Percentiles rank a stretch among this genome's conserved stretches.
phyloP scores from a whole-genome alignment of 1,284 basidiomycete species.

The Abortiporus biennis region DNA sequence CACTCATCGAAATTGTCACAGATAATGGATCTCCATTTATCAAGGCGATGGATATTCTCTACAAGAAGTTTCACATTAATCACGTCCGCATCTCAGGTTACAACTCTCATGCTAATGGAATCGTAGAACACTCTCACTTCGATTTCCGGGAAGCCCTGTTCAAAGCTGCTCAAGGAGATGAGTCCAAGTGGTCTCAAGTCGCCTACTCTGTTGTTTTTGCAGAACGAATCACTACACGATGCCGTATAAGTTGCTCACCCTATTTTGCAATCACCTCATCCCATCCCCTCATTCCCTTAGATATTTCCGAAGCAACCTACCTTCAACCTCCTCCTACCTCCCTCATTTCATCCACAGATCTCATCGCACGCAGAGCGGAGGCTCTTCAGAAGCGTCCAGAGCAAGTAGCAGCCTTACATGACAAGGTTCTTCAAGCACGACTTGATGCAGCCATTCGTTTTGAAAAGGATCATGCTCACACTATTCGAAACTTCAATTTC shows the following conservation, averaged over 20 bases:
- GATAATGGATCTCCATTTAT: slow-evolving; percentile 26
- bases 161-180: slow-evolving; percentile 3
- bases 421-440: neutral
- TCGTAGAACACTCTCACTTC: slow-evolving; percentile 9
- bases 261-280: slow-evolving; percentile 6
- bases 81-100: slow-evolving; percentile 12
- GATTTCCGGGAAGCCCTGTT: slow-evolving; percentile 1
- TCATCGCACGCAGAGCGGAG: slow-evolving; percentile 1
- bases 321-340: neutral
- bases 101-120: slow-evolving; percentile 16
- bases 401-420: neutral
- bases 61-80: slow-evolving; percentile 2
- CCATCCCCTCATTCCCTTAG: slow-evolving; percentile 8
- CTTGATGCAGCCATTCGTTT: neutral
- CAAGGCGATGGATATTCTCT: slow-evolving; percentile 11
- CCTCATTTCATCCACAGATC: neutral
- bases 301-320: slow-evolving; percentile 5
- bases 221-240: slow-evolving; percentile 1
- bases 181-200: slow-evolving; percentile 1
- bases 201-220: slow-evolving; percentile 6
- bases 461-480: neutral
- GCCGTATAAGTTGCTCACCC: slow-evolving; percentile 3
- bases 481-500: too few relatives aligned
- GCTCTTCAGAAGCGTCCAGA: slow-evolving; percentile 4
- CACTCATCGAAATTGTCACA: slow-evolving; percentile 28